Conservation (phyloP, 2,329 filamentous ascomycete genomes). For the Colletotrichum spinosum region DNA sequence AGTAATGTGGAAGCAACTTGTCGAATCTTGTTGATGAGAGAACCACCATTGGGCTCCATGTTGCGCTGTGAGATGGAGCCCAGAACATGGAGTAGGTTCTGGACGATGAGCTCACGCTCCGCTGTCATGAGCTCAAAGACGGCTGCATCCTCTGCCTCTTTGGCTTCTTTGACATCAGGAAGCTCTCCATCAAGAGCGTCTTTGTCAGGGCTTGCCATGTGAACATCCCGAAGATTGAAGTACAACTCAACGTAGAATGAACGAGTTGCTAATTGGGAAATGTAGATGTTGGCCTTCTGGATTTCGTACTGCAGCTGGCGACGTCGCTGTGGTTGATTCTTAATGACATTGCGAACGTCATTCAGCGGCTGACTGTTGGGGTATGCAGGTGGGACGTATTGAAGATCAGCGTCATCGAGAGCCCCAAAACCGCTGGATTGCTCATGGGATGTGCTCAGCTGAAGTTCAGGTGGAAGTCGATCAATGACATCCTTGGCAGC, state of each 20-base stretch:
- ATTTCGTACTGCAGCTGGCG: constrained; percentile 83
- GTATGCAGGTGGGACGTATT: constrained; percentile 65
- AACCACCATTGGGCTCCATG: constrained; percentile 78
- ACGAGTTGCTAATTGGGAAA: constrained; percentile 82
- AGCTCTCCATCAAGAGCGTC: constrained; percentile 48
- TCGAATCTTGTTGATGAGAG: constrained; percentile 84
- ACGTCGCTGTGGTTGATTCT: constrained; percentile 61
- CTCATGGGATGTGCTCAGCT: constrained; percentile 59
- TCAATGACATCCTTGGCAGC: constrained; percentile 77
- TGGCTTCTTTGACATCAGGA: constrained; percentile 52
- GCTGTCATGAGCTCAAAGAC: constrained; percentile 75
- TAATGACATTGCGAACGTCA: constrained; percentile 63
- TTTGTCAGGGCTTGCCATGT: constrained; percentile 59
- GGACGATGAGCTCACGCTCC: constrained; percentile 85
- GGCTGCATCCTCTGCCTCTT: constrained; percentile 56
- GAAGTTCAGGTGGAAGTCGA: constrained; percentile 76
- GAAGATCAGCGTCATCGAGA: constrained; percentile 59
- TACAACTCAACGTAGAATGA: constrained; percentile 91
- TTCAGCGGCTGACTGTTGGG: constrained; percentile 58
- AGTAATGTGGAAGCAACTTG: constrained; percentile 86
- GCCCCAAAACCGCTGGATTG: constrained; percentile 51
- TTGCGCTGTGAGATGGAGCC: constrained; percentile 85
- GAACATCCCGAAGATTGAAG: constrained; percentile 78
- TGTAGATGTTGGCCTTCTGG: constrained; percentile 91
- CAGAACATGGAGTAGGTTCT: constrained; percentile 80